phyloP scores from a whole-genome alignment of 2,329 filamentous ascomycete species.

The Alternaria rosae region DNA sequence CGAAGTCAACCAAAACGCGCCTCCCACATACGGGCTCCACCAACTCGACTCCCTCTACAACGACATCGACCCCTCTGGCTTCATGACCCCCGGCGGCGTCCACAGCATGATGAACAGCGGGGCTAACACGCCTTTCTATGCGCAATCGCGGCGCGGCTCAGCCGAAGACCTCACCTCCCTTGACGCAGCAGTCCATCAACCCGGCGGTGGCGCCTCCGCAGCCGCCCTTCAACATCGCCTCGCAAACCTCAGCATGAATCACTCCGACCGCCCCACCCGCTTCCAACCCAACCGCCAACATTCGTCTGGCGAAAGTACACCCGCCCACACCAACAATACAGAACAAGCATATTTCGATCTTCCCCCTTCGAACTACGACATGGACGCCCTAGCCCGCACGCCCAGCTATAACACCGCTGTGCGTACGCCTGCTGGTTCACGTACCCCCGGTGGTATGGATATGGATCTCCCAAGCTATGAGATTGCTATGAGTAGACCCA shows the following conservation, averaged over 20 bases:
- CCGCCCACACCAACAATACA: slow-evolving; percentile 29
- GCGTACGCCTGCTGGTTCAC: slow-evolving; percentile 52
- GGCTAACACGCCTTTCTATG: slow-evolving; percentile 79
- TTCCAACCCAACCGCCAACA: slow-evolving; percentile 38
- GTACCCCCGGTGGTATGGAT: slow-evolving; percentile 50
- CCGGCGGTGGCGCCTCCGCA: slow-evolving; percentile 59
- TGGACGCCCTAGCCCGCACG: slow-evolving; percentile 57
- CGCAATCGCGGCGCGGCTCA: slow-evolving; percentile 75
- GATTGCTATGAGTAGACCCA: slow-evolving; percentile 54
- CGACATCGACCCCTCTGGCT: slow-evolving; percentile 81
- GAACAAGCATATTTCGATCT: slow-evolving; percentile 35
- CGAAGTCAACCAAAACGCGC: slow-evolving; percentile 71
- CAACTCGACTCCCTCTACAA: slow-evolving; percentile 89
- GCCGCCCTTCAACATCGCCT: slow-evolving; percentile 74
- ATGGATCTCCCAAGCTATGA: slow-evolving; percentile 55
- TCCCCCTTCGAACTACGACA: slow-evolving; percentile 46
- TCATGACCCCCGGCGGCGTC: slow-evolving; percentile 73
- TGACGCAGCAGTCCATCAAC: slow-evolving; percentile 42
- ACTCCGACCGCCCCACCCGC: slow-evolving; percentile 43
- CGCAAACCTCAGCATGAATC: slow-evolving; percentile 56
- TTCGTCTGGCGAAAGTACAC: slow-evolving; percentile 48
- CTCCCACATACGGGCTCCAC: slow-evolving; percentile 92
- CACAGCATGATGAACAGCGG: slow-evolving; percentile 63
- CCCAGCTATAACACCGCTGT: slow-evolving; percentile 61
- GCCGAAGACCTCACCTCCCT: slow-evolving; percentile 78